Base-by-base conservation (phyloP, 257 asterid genomes). In the Capsicum pubescens region DNA sequence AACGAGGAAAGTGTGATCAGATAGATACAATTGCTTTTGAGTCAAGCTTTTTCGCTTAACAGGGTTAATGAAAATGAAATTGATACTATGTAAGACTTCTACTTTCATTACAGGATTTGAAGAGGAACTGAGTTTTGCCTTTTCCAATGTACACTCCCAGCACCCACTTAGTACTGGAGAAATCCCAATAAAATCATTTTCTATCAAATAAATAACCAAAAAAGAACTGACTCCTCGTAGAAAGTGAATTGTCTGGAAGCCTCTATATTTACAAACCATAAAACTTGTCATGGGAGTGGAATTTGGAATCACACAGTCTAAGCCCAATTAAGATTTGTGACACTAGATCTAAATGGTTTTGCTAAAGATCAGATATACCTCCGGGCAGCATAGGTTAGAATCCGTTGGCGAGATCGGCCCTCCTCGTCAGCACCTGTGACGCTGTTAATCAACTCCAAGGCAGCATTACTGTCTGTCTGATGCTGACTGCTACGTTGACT, bases 371-470 rank as follows among this genome's bases (percentile, higher is more conserved):
- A 78, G 79, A 84, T 17, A 80, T 86, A 97, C 99, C 98, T 97
- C 95, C 92, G 91, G 55, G 99, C 99, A 88, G 99, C 98, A 83
- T 90, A 97, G 56, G 98, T 93, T 70, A 97, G 99, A 89, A 97
- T 90, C 85, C 95, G 92, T 89, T 97, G 98, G 84, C 99, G 99
- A 86, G 99, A 94, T 87, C 97, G 93, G 67, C 98, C 98, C 87
- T 96, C 99, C 89, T 94, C 98, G 66, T 94, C 99, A 84, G 89
- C 92, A 85, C 98, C 98, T 1, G 95, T 92, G 90, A 97, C 97
- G 58, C 94, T 93, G 85, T 90, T 92, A 63, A 97, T 92, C 91
- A 97, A 92, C 89, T 97, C 98, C 97, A 97, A 92, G 83, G 99
- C 95, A 88, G 97, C 97, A 92, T 89, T 91, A 81, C 86, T 92